Conservation (phyloP, 371 early-diverging fungal genomes). For the Mortierella polycephala region DNA sequence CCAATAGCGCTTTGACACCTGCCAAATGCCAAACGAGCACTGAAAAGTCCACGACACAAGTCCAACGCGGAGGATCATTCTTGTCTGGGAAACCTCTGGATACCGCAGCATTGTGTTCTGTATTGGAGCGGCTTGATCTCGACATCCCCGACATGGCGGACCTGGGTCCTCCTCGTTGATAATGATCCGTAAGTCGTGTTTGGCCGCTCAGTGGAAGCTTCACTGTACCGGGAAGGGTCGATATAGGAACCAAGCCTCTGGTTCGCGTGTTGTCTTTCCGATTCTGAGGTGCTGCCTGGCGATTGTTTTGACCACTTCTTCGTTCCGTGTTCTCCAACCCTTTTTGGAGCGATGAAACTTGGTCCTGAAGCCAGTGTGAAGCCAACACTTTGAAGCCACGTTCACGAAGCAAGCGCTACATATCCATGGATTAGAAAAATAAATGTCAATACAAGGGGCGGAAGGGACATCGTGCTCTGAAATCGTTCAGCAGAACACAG, state of each 20-base stretch:
- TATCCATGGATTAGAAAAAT: not conserved
- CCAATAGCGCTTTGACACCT: constrained; percentile 38
- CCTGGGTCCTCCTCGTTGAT: constrained; percentile 19
- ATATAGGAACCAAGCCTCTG: constrained; percentile 27
- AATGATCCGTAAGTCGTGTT: constrained; percentile 38
- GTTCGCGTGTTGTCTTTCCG: constrained; percentile 4
- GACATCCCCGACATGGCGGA: not conserved
- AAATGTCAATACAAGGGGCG: not conserved
- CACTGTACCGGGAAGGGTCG: constrained; percentile 33
- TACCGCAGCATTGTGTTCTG: not conserved
- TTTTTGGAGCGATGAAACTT: constrained; percentile 47
- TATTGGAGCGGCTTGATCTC: not conserved
- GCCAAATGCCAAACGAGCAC: constrained; percentile 41
- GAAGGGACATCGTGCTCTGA: not conserved
- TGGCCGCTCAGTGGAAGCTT: constrained; percentile 36
- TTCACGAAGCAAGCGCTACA: constrained; percentile 37
- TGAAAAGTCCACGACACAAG: constrained; percentile 46
- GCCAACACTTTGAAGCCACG: constrained; percentile 42
- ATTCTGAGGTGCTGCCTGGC: constrained; percentile 1
- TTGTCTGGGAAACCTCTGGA: constrained; percentile 4
- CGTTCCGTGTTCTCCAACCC: constrained; percentile 23
- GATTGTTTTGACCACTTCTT: not conserved
- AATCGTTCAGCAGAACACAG: too few species aligned
- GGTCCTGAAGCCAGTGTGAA: constrained; percentile 53
- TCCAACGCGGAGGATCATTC: constrained; percentile 20